These are phyloP conservation scores for Aspergillus cavernicola DNA, from an alignment of 495 filamentous ascomycete genomes.

Conservation along the genomic window DNA sequence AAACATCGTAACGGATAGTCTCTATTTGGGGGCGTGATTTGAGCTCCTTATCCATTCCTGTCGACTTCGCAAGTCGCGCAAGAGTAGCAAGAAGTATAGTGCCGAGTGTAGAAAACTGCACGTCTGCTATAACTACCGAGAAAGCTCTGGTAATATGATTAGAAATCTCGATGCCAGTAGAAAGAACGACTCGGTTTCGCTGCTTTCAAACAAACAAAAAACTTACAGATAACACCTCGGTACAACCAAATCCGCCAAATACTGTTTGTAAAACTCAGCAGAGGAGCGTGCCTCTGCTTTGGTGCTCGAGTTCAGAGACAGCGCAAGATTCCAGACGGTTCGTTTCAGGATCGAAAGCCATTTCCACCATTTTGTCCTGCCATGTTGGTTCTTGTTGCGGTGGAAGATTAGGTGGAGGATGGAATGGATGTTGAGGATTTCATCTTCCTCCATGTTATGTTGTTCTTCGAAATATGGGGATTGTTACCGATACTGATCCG, in stretches of 20 bases:
- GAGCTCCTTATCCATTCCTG: slow-evolving; percentile 29
- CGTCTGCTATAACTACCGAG: slow-evolving; percentile 64
- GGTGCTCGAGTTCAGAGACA: slow-evolving; percentile 29
- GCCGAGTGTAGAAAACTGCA: slow-evolving; percentile 76
- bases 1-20: not conserved
- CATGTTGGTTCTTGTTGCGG: slow-evolving; percentile 82
- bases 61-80: slow-evolving; percentile 52
- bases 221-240: slow-evolving; percentile 47
- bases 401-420: slow-evolving; percentile 63
- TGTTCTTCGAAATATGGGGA: no score
- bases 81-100: slow-evolving; percentile 64
- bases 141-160: slow-evolving; percentile 51
- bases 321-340: slow-evolving; percentile 49
- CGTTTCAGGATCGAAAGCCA: slow-evolving; percentile 64
- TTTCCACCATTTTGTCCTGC: slow-evolving; percentile 68
- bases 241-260: slow-evolving; percentile 33
- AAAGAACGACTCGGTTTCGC: not conserved
- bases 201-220: not conserved
- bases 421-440: slow-evolving; percentile 29
- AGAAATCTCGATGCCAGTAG: not conserved
- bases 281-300: not conserved
- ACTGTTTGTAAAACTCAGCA: slow-evolving; percentile 19
- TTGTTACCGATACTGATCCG: no score
- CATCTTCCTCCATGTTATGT: slow-evolving; percentile 32
- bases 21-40: slow-evolving; percentile 6